Evolutionary conservation across 2,329 filamentous ascomycete species (phyloP).

Genomic region (Teratosphaeria zuluensis): DNA sequence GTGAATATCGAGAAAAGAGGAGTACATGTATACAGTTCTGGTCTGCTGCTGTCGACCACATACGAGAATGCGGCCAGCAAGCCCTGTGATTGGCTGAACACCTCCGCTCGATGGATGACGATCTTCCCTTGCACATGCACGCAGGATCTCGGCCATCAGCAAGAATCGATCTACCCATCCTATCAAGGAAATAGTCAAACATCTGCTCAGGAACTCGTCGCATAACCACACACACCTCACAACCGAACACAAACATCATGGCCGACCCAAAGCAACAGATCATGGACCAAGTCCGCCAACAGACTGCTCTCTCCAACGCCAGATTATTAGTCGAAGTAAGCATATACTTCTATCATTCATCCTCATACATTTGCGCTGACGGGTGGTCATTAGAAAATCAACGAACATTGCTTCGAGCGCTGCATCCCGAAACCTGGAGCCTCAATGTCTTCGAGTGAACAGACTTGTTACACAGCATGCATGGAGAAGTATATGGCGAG

Average conservation of each 20-base stretch:
- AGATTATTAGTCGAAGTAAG: conserved; percentile 41
- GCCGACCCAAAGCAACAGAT: conserved; percentile 37
- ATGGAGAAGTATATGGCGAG: conserved; percentile 48
- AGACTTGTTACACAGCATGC: conserved; percentile 41
- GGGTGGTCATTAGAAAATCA: conserved; percentile 37
- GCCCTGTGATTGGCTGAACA: not conserved
- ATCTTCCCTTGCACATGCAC: not conserved
- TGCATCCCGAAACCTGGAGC: conserved; percentile 44
- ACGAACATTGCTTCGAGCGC: conserved; percentile 48
- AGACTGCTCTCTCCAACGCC: conserved; percentile 43
- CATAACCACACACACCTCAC: not conserved
- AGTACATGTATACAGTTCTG: no score
- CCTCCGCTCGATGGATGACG: not conserved
- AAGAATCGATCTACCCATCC: not conserved
- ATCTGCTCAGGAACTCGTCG: not conserved
- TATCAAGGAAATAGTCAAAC: not conserved
- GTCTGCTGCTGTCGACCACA: not conserved
- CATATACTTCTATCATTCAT: not conserved
- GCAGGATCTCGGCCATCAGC: not conserved
- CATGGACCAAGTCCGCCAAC: conserved; percentile 45
- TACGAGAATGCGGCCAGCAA: not conserved
- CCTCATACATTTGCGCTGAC: not conserved
- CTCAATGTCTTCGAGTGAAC: conserved; percentile 41
- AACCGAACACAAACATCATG: conserved; percentile 17
- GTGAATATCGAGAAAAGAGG: not conserved